Base-by-base conservation (phyloP, 148 eudicot species). In the Arctostaphylos glauca region DNA sequence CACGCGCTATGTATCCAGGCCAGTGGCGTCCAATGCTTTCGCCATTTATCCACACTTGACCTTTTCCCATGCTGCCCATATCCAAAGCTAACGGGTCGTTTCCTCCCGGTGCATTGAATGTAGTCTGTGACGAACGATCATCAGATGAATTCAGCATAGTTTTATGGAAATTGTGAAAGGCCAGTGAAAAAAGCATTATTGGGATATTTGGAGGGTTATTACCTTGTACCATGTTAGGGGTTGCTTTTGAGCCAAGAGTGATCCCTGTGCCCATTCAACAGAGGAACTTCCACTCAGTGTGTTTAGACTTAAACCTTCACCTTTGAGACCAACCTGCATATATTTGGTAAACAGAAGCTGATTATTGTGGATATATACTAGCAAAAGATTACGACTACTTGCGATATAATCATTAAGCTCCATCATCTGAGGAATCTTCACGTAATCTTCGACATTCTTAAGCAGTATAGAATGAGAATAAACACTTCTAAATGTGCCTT, bases 221-320 rank as follows among this genome's bases (percentile, higher is more conserved):
- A 94, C 96, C 96, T 92, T 94, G 90, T 89, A 94, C 98, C 98
- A 94, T 60, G 93, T 84, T 41, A 92, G 76, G 18, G 94, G 91
- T 78, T 87, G 91, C 76, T 87, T 86, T 79, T 75, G 84, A 66
- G 90, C 93, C 83, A 93, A 79, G 62, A 59, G 74, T 47, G 92
- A 86, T 80, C 86, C 88, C 50, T 86, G 80, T 15, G 78, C 82
- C 98, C 98, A 96, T 43, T 90, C 87, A 16, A 92, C 97, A 4
- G 92, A 81, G 41, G 94, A 91, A 88, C 98, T 93, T 78, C 99
- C 95, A 80, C 71, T 83, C 49, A 89, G 53, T 66, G 92, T 90
- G 58, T 91, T 70, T 52, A 96, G 86, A 71, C 87, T 86, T 47
- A 86, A 81, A 16, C 60, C 66, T 89, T 94, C 99, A 19, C 99